Conservation (phyloP, 306 rosid genomes). For the Sophora flavescens region DNA sequence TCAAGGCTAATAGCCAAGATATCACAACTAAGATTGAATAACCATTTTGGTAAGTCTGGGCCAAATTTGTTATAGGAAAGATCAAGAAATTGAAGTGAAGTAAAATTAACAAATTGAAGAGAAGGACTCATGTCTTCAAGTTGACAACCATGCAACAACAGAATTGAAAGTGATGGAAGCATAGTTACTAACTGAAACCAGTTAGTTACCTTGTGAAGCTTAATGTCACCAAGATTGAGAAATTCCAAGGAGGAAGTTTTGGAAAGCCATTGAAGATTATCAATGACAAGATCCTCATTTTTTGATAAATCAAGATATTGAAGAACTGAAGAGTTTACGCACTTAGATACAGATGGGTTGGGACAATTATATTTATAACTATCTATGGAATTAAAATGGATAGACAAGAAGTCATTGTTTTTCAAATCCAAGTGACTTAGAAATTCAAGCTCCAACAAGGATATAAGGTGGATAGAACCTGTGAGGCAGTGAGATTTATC, state of each 20-base stretch:
- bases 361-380: not conserved
- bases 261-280: not conserved
- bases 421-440: not conserved
- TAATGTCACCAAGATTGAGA: not conserved
- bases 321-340: not conserved
- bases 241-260: not conserved
- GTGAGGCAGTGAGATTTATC: not conserved
- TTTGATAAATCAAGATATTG: not conserved
- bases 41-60: slow-evolving; percentile 36
- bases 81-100: slow-evolving; percentile 42
- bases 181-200: slow-evolving; percentile 34
- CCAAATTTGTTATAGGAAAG: not conserved
- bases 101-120: slow-evolving; percentile 35
- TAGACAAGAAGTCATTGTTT: not conserved
- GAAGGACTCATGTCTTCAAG: slow-evolving; percentile 28
- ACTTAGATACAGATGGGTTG: not conserved
- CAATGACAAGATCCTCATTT: not conserved
- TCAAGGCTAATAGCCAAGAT: not conserved
- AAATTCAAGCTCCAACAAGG: not conserved
- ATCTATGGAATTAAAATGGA: not conserved
- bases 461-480: not conserved
- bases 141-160: slow-evolving; percentile 12
- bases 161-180: slow-evolving; percentile 38
- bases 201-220: not conserved
- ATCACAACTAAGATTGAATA: slow-evolving; percentile 17